Evolutionary conservation across 2,329 filamentous ascomycete genomes (phyloP).

Genomic region (Penicillium sp.): DNA sequence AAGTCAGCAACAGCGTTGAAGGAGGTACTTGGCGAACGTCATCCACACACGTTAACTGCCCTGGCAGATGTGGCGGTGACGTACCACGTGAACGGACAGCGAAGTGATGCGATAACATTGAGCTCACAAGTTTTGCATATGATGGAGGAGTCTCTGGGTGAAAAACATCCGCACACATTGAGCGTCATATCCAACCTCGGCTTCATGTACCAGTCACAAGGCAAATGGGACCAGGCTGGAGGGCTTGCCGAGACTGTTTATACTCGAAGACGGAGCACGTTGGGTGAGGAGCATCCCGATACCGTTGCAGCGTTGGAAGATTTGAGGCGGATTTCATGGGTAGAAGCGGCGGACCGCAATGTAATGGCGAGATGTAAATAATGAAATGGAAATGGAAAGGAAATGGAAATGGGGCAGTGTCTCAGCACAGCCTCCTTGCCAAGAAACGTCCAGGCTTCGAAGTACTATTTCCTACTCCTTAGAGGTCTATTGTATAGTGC

Average conservation of each 20-base stretch:
- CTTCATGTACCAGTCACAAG: slow-evolving; percentile 13
- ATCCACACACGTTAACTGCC: slow-evolving; percentile 9
- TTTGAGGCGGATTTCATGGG: slow-evolving; percentile 1
- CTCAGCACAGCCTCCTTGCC: background rate
- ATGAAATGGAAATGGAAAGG: background rate
- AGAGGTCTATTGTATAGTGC: background rate
- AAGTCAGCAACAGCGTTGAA: slow-evolving; percentile 4
- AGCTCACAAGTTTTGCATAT: background rate
- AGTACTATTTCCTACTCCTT: no score
- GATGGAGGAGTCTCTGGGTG: slow-evolving; percentile 11
- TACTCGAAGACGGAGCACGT: background rate
- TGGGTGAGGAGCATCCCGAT: slow-evolving; percentile 9
- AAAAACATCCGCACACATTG: slow-evolving; percentile 10
- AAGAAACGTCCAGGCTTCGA: background rate
- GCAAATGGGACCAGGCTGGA: slow-evolving; percentile 8
- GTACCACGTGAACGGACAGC: slow-evolving; percentile 4
- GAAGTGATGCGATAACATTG: slow-evolving; percentile 3
- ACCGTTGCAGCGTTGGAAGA: slow-evolving; percentile 6
- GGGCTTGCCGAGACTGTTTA: slow-evolving; percentile 7
- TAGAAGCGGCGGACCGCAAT: slow-evolving; percentile 2
- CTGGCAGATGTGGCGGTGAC: slow-evolving; percentile 10
- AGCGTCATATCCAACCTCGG: slow-evolving; percentile 10
- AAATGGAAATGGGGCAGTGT: background rate
- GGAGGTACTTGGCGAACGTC: slow-evolving; percentile 9
- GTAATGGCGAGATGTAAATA: background rate